Percentiles rank a stretch among this genome's conserved stretches.
Evolutionary conservation across 805 yeast species (phyloP).

Genomic region (Metschnikowia lochheadii): DNA sequence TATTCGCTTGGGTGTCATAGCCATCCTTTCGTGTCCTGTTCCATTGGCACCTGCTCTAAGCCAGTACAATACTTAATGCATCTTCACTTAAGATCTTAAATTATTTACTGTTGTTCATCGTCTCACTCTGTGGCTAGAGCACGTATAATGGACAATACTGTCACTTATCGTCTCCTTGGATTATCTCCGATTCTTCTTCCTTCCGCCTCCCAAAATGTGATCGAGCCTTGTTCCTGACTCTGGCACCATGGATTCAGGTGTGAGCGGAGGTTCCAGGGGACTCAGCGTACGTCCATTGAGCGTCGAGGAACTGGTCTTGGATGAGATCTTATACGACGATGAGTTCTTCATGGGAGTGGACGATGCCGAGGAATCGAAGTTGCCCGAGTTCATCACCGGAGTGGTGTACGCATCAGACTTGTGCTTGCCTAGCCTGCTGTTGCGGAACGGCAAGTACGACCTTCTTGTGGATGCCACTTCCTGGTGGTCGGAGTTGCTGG

Average conservation of each 20-base stretch:
- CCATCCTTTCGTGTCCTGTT: too few species aligned
- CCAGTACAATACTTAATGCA: too few species aligned
- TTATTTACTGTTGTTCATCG: too few species aligned
- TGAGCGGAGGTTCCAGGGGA: conserved; percentile 9
- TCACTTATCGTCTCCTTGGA: too few species aligned
- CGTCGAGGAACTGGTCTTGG: neutral
- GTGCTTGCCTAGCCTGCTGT: conserved; percentile 22
- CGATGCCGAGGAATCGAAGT: conserved; percentile 7
- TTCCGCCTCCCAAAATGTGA: conserved; percentile 13
- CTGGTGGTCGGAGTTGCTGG: conserved; percentile 15
- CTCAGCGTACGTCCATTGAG: conserved; percentile 7
- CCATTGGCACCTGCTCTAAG: too few species aligned
- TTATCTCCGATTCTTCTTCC: conserved; percentile 11
- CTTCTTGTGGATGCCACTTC: conserved; percentile 21
- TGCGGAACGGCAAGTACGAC: conserved; percentile 42
- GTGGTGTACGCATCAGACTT: conserved; percentile 17
- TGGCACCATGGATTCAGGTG: conserved; percentile 9
- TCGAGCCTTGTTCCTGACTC: conserved; percentile 14
- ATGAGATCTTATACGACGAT: neutral
- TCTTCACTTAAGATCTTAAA: too few species aligned
- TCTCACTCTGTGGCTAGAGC: too few species aligned
- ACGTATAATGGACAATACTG: too few species aligned
- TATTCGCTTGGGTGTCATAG: too few species aligned
- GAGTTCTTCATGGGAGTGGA: conserved; percentile 9
- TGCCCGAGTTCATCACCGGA: conserved; percentile 8